phyloP scores from a whole-genome alignment of 73 alveolate genomes.

The Urostyla sp. region DNA sequence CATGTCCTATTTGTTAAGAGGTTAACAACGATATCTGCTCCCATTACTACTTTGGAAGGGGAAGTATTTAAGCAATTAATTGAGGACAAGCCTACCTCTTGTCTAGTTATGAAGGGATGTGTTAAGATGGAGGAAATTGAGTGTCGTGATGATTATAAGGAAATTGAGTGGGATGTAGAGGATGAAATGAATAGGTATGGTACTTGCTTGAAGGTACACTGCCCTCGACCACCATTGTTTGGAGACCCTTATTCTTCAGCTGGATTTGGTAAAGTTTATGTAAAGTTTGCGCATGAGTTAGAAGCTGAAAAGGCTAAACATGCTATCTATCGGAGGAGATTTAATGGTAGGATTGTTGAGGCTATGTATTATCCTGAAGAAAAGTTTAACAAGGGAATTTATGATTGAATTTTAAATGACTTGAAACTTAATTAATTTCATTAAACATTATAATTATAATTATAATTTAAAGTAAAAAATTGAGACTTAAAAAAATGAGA shows the following conservation, averaged over 20 bases:
- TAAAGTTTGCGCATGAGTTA: slow-evolving; percentile 64
- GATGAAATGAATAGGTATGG: slow-evolving; percentile 85
- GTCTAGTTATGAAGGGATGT: slow-evolving; percentile 59
- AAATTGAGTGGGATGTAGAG: slow-evolving; percentile 69
- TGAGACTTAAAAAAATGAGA: too few relatives aligned
- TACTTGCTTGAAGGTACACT: slow-evolving; percentile 69
- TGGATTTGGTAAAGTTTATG: slow-evolving; percentile 88
- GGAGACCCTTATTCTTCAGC: slow-evolving; percentile 75
- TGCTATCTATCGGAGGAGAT: slow-evolving; percentile 71
- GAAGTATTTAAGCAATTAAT: slow-evolving; percentile 37
- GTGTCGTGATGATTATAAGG: slow-evolving; percentile 76
- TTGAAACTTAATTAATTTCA: neutral
- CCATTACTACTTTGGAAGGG: slow-evolving; percentile 7
- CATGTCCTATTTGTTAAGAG: slow-evolving; percentile 68
- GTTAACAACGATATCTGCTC: slow-evolving; percentile 44
- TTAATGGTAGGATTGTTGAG: slow-evolving; percentile 74
- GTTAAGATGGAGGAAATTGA: slow-evolving; percentile 67
- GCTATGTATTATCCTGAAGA: slow-evolving; percentile 80
- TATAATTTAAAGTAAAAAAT: too few relatives aligned
- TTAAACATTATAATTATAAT: too few relatives aligned
- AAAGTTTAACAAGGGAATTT: slow-evolving; percentile 65
- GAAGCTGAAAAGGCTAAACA: slow-evolving; percentile 78
- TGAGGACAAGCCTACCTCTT: slow-evolving; percentile 54
- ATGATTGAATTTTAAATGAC: slow-evolving; percentile 52
- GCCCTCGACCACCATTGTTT: slow-evolving; percentile 79